A percentile compares a stretch with the other conserved stretches of the same genome.
Evolutionary conservation across 2,329 filamentous ascomycete species (phyloP).

Genomic region (Parasarocladium wereldwijsianum): DNA sequence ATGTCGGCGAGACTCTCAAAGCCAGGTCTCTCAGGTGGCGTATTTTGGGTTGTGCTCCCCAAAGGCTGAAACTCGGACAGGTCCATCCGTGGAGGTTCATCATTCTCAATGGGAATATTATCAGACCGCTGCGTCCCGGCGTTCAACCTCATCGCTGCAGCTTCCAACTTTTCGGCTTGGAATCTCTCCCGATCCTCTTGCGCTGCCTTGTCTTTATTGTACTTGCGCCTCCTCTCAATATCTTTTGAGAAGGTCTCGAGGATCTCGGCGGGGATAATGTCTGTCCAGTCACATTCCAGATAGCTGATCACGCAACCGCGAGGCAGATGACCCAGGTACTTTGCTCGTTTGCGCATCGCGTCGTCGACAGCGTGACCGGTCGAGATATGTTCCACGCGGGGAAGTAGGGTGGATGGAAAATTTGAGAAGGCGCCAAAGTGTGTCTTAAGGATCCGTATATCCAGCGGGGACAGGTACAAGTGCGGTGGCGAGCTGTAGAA

Average conservation of each 20-base stretch:
- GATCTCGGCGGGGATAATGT: constrained; percentile 62
- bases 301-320: constrained; percentile 86
- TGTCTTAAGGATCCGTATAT: constrained; percentile 83
- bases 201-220: constrained; percentile 67
- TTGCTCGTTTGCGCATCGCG: constrained; percentile 64
- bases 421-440: constrained; percentile 71
- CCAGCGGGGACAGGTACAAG: constrained; percentile 77
- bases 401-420: constrained; percentile 76
- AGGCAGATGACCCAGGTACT: constrained; percentile 76
- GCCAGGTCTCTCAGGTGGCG: constrained; percentile 41
- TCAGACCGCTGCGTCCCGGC: constrained; percentile 1
- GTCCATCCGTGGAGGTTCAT: constrained; percentile 24
- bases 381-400: constrained; percentile 77
- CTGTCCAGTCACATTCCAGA: constrained; percentile 88
- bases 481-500: constrained; percentile 84
- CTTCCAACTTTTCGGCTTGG: constrained; percentile 68
- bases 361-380: constrained; percentile 82
- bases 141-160: constrained; percentile 43
- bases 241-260: constrained; percentile 65
- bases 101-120: constrained; percentile 1
- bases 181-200: constrained; percentile 77
- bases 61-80: constrained; percentile 53
- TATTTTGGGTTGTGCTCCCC: constrained; percentile 28
- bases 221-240: constrained; percentile 60
- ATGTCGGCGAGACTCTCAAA: constrained; percentile 61